Evolutionary conservation across 2,329 filamentous ascomycete genomes (phyloP).

Genomic region (Chalaropsis thielavioides): DNA sequence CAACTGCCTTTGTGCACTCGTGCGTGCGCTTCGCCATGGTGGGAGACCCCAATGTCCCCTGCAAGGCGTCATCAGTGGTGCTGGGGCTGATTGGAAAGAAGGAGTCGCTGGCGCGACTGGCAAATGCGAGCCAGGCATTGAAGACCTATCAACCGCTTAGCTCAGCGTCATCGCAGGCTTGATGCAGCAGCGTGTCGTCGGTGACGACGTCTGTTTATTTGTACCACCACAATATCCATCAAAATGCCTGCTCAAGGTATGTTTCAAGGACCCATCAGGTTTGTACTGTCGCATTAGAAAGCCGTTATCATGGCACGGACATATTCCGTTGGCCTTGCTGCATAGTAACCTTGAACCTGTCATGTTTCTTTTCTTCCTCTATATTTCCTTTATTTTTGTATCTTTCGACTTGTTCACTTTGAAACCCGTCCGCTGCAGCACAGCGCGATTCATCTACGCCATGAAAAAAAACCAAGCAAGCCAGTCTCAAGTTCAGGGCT

Average conservation of each 20-base stretch:
- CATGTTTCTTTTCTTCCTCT: neutral
- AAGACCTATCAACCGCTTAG: neutral
- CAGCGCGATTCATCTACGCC: neutral
- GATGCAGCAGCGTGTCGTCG: neutral
- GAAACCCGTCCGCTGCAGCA: neutral
- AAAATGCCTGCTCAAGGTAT: neutral
- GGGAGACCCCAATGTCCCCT: constrained; percentile 14
- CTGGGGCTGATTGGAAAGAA: constrained; percentile 26
- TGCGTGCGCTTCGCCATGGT: constrained; percentile 17
- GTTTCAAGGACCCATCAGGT: neutral
- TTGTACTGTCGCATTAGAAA: neutral
- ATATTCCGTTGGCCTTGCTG: neutral
- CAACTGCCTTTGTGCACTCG: constrained; percentile 7
- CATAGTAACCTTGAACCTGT: neutral
- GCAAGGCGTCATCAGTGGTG: constrained; percentile 20
- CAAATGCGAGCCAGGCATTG: constrained; percentile 7
- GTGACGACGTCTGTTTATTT: neutral
- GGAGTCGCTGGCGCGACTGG: constrained; percentile 21
- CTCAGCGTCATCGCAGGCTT: neutral
- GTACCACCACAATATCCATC: neutral
- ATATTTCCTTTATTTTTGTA: neutral
- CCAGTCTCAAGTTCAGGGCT: no score
- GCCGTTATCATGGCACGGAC: neutral
- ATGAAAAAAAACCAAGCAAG: neutral
- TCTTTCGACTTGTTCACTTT: neutral